Evolutionary conservation across 495 filamentous ascomycete species (phyloP).

Genomic region (Tetracladium marchalianum): DNA sequence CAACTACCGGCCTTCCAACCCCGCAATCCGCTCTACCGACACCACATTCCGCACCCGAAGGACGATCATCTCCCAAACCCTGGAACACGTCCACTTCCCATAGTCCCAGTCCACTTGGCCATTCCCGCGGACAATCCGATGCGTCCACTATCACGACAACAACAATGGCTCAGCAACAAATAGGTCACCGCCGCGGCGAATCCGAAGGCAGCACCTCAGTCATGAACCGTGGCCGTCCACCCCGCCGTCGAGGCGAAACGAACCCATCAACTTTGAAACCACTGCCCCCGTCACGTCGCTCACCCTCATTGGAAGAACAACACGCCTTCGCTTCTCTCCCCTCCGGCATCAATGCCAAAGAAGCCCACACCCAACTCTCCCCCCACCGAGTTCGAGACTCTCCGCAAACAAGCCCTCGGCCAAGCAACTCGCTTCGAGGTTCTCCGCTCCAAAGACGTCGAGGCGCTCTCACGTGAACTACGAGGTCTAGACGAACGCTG

Average conservation of each 20-base stretch:
- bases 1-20: conserved; percentile 29
- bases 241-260: conserved; percentile 37
- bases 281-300: conserved; percentile 6
- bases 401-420: conserved; percentile 52
- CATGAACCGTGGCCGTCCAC: conserved; percentile 44
- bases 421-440: conserved; percentile 60
- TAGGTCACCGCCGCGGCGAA: conserved; percentile 36
- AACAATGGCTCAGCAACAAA: not conserved
- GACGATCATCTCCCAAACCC: conserved; percentile 33
- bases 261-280: conserved; percentile 6
- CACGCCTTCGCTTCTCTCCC: conserved; percentile 47
- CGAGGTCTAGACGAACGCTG: conserved; percentile 59
- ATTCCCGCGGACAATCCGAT: conserved; percentile 27
- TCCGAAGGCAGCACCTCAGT: conserved; percentile 43
- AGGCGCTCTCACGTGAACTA: conserved; percentile 55
- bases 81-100: conserved; percentile 27
- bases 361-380: conserved; percentile 37
- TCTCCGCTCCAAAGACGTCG: conserved; percentile 55
- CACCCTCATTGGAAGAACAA: conserved; percentile 33
- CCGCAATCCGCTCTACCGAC: conserved; percentile 34
- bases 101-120: conserved; percentile 9
- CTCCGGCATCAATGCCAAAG: conserved; percentile 40
- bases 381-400: conserved; percentile 38
- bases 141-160: not conserved
- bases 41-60: conserved; percentile 32